Evolutionary conservation across 306 rosid species (phyloP).

Genomic region (Pterocarpus santalinus): DNA sequence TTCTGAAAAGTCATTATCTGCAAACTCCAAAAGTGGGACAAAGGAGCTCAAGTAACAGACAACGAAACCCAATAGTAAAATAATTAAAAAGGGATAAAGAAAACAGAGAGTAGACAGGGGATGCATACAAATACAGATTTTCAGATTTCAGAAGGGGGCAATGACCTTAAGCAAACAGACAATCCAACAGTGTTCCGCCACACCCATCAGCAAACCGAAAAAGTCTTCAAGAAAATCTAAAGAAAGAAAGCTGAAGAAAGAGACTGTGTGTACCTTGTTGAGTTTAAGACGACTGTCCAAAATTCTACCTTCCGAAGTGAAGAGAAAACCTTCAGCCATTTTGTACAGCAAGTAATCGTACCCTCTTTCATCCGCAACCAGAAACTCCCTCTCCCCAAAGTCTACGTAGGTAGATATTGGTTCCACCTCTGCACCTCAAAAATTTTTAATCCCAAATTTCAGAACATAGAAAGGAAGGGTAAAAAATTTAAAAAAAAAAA

Average conservation of each 20-base stretch:
- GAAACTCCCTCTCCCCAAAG: conserved; percentile 84
- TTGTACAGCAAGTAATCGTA: conserved; percentile 79
- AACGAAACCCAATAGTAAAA: conserved; percentile 31
- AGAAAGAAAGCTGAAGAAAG: background rate
- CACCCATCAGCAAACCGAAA: conserved; percentile 2
- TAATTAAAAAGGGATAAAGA: background rate
- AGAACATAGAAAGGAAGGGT: background rate
- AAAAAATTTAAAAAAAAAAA: background rate
- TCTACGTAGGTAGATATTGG: conserved; percentile 88
- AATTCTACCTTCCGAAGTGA: conserved; percentile 80
- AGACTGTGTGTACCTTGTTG: conserved; percentile 72
- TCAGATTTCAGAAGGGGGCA: conserved; percentile 2
- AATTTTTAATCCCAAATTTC: conserved; percentile 28
- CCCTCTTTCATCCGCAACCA: conserved; percentile 96
- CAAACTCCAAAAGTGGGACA: conserved; percentile 59
- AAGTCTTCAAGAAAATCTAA: background rate
- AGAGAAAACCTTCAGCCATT: conserved; percentile 82
- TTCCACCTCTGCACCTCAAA: conserved; percentile 79
- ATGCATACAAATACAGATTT: conserved; percentile 50
- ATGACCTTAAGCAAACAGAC: conserved; percentile 41
- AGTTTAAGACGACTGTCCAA: conserved; percentile 87
- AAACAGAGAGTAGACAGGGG: conserved; percentile 35
- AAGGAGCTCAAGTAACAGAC: conserved; percentile 44
- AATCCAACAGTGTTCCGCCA: conserved; percentile 27
- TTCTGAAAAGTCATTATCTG: conserved; percentile 73